Evolutionary conservation across 2,329 filamentous ascomycete genomes (phyloP).

Genomic region (Orbilia oligospora): DNA sequence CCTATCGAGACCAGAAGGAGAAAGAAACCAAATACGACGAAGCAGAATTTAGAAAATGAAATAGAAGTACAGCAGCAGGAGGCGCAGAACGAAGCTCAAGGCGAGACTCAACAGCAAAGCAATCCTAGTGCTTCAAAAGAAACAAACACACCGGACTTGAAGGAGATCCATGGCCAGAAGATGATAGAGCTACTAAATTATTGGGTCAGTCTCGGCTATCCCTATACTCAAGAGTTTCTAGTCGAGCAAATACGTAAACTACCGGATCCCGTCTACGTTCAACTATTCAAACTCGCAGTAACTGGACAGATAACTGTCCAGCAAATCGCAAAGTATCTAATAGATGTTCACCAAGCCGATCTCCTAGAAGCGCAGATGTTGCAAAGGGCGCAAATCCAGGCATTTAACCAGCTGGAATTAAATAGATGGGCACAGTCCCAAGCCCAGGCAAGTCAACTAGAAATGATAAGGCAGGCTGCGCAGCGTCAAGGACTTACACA

Average conservation of each 20-base stretch:
- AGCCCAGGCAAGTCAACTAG: not conserved
- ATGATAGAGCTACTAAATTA: not conserved
- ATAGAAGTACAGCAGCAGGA: not conserved
- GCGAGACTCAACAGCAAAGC: not conserved
- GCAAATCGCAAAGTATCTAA: not conserved
- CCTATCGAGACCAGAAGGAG: not conserved
- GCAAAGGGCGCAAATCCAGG: not conserved
- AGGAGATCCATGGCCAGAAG: not conserved
- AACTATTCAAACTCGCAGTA: not conserved
- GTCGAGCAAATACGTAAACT: not conserved
- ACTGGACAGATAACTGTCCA: not conserved
- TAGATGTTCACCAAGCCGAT: not conserved
- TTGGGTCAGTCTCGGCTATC: not conserved
- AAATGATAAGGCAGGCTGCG: not conserved
- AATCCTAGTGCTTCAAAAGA: not conserved
- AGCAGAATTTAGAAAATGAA: not conserved
- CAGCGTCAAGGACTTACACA: not conserved
- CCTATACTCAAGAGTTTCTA: not conserved
- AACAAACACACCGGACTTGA: not conserved
- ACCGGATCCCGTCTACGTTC: not conserved
- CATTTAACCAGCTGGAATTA: not conserved
- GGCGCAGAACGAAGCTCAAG: not conserved
- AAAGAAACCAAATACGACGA: not conserved
- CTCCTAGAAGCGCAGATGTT: too few species aligned
- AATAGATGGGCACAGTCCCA: not conserved